Percentiles rank a stretch among this genome's conserved stretches.
These are phyloP conservation scores for Puccinia polysora DNA, from an alignment of 1,284 basidiomycete species.

Conservation along the genomic window DNA sequence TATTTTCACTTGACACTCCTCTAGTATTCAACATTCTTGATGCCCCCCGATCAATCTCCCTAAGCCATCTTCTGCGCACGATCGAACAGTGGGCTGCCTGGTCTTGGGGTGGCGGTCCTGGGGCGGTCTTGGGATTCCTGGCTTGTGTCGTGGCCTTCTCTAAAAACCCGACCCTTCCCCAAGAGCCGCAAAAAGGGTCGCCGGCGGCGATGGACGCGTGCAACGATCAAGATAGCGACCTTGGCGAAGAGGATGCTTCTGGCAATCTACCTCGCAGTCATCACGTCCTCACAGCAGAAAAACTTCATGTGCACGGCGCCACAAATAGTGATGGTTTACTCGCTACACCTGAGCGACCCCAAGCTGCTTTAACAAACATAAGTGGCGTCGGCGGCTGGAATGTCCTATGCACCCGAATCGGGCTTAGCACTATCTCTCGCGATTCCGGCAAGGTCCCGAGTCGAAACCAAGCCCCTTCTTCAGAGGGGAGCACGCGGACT, in stretches of 20 bases:
- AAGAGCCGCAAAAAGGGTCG: conserved; percentile 28
- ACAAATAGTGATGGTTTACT: not conserved
- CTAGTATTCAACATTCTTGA: conserved; percentile 34
- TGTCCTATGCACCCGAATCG: not conserved
- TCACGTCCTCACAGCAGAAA: conserved; percentile 29
- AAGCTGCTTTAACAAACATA: not conserved
- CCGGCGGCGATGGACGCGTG: no score
- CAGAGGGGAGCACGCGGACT: conserved; percentile 3
- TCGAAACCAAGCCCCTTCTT: conserved; percentile 3
- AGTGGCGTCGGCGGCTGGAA: conserved; percentile 10
- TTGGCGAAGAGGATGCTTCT: conserved; percentile 20
- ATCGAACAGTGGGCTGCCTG: conserved; percentile 42
- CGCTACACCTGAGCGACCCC: not conserved
- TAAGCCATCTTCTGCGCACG: conserved; percentile 31
- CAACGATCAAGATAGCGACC: conserved; percentile 16
- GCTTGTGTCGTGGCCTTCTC: conserved; percentile 41
- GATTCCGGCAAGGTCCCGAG: conserved; percentile 19
- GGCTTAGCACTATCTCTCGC: conserved; percentile 3
- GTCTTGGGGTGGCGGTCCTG: conserved; percentile 42
- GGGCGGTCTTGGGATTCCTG: conserved; percentile 32
- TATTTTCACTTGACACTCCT: not conserved
- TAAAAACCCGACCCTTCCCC: conserved; percentile 25
- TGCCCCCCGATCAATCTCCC: conserved; percentile 34
- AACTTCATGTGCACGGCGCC: conserved; percentile 22
- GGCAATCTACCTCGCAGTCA: not conserved